These are phyloP conservation scores for Anthoceros angustus DNA, from an alignment of 225 moss, liverwort and hornwort genomes.

Conservation along the genomic window DNA sequence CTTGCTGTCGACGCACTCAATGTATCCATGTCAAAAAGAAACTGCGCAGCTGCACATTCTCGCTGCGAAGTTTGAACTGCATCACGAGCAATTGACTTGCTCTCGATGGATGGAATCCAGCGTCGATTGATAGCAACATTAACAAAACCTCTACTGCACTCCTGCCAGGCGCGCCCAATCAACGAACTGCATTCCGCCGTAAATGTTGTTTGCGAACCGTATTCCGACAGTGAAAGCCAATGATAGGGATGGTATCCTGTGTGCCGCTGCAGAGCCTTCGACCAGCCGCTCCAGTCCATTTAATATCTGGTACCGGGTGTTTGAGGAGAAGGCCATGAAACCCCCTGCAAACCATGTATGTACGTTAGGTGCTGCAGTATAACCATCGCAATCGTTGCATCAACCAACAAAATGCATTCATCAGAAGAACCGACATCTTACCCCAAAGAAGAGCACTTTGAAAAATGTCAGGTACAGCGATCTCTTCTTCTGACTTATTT, in stretches of 20 bases:
- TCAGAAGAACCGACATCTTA: constrained; percentile 9
- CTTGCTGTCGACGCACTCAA: too few relatives aligned
- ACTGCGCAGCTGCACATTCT: too few relatives aligned
- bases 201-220: constrained; percentile 86
- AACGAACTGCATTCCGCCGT: constrained; percentile 90
- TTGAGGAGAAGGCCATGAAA: constrained; percentile 83
- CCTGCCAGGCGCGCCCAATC: constrained; percentile 87
- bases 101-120: too few relatives aligned
- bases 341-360: constrained; percentile 24
- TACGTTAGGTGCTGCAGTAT: too few relatives aligned
- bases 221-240: constrained; percentile 81
- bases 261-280: constrained; percentile 49
- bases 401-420: neutral
- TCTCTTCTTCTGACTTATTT: constrained; percentile 42
- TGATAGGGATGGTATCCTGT: constrained; percentile 45
- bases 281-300: constrained; percentile 91
- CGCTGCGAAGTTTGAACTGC: too few relatives aligned
- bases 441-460: constrained; percentile 81
- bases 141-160: constrained; percentile 32
- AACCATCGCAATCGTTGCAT: neutral
- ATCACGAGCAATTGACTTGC: too few relatives aligned
- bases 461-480: constrained; percentile 76
- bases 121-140: too few relatives aligned
- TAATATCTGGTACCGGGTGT: constrained; percentile 85
- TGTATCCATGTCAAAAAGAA: too few relatives aligned